Percentiles rank a stretch among this genome's conserved stretches.
Evolutionary conservation across 2,329 filamentous ascomycete species (phyloP).

Genomic region (Thyridium curvatum): DNA sequence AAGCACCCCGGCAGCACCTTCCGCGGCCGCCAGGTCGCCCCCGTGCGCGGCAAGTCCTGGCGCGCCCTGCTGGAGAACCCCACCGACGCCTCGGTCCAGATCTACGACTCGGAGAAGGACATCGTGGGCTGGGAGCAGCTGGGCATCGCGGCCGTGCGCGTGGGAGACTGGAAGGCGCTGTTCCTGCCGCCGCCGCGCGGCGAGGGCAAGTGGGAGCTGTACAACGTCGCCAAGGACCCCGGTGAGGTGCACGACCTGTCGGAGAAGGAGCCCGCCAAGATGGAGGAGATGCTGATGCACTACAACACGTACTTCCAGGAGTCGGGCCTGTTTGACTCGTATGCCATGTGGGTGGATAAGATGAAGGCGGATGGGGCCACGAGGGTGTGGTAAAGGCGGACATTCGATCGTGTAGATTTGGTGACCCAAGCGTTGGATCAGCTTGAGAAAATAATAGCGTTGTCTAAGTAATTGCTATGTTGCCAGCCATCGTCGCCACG

Average conservation of each 20-base stretch:
- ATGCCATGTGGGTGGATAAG: no score
- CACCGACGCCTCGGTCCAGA: not conserved
- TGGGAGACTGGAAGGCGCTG: constrained; percentile 24
- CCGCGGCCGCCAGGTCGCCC: constrained; percentile 12
- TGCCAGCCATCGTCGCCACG: no score
- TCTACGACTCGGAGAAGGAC: constrained; percentile 1
- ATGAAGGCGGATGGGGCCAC: no score
- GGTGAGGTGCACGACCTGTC: constrained; percentile 23
- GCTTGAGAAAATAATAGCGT: no score
- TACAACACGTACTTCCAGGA: constrained; percentile 25
- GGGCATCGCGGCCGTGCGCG: constrained; percentile 23
- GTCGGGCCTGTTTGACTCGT: not conserved
- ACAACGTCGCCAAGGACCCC: constrained; percentile 20
- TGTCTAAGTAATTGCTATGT: no score
- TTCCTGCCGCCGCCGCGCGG: constrained; percentile 19
- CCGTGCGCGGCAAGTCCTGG: constrained; percentile 18
- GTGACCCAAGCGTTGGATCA: no score
- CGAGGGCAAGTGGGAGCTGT: constrained; percentile 23
- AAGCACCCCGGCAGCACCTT: constrained; percentile 41
- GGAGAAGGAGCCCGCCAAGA: constrained; percentile 13
- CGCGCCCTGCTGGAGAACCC: not conserved
- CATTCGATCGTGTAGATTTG: no score
- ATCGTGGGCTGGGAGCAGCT: constrained; percentile 25
- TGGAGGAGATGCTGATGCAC: constrained; percentile 18
- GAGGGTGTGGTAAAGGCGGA: no score